phyloP scores from a whole-genome alignment of 2,329 filamentous ascomycete genomes.

The Helicocarpus griseus region DNA sequence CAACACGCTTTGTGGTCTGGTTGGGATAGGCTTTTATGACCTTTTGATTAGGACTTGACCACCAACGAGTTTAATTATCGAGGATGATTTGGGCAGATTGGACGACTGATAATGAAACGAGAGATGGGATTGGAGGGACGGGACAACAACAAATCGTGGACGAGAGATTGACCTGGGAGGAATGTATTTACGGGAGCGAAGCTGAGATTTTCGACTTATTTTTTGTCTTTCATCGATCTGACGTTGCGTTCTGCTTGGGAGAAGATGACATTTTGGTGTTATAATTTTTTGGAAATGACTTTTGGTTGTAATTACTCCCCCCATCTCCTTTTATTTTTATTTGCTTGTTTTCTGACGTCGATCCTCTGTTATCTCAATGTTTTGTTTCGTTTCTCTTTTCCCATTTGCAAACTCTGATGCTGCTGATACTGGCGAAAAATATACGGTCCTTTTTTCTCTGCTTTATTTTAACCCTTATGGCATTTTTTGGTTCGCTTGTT shows the following conservation, averaged over 20 bases:
- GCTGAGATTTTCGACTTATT: background rate
- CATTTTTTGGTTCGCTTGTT: constrained; percentile 7
- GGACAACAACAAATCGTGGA: too few species aligned
- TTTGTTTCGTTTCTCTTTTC: background rate
- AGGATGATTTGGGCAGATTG: background rate
- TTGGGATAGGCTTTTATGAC: too few species aligned
- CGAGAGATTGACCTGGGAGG: too few species aligned
- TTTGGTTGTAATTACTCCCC: background rate
- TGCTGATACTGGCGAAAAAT: constrained; percentile 3
- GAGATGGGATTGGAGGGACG: background rate
- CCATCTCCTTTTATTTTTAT: constrained; percentile 8
- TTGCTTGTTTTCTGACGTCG: too few species aligned
- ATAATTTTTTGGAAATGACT: background rate
- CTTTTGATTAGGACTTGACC: background rate
- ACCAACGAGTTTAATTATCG: background rate
- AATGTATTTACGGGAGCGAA: background rate
- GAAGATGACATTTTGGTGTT: background rate
- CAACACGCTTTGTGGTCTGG: too few species aligned
- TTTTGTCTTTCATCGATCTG: background rate
- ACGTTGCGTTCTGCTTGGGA: background rate
- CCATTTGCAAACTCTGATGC: constrained; percentile 12
- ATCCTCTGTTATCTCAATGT: background rate
- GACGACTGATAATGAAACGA: background rate
- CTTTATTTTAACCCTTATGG: too few species aligned
- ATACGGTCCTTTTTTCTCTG: background rate